These are phyloP conservation scores for Hylodesmum podocarpum DNA, from an alignment of 306 rosid species.

Conservation along the genomic window DNA sequence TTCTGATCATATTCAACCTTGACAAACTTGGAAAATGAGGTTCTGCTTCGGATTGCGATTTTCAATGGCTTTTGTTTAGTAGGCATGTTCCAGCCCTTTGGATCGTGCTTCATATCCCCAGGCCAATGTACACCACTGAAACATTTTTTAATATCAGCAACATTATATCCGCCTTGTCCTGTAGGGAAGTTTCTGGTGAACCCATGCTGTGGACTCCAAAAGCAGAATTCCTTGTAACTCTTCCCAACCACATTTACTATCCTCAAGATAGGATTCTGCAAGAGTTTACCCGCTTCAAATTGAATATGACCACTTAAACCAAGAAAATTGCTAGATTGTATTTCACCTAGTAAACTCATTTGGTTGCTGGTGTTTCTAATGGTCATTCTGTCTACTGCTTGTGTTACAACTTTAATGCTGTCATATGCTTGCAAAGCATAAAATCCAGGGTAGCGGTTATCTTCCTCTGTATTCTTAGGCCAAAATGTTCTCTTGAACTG, in stretches of 20 bases:
- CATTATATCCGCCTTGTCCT: slow-evolving; percentile 9
- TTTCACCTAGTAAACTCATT: slow-evolving; percentile 9
- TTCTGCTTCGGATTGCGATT: slow-evolving; percentile 60
- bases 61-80: slow-evolving; percentile 40
- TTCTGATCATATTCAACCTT: slow-evolving; percentile 38
- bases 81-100: slow-evolving; percentile 77
- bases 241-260: slow-evolving; percentile 56
- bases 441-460: slow-evolving; percentile 51
- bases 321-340: slow-evolving; percentile 32
- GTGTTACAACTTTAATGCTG: slow-evolving; percentile 44
- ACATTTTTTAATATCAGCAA: slow-evolving; percentile 6
- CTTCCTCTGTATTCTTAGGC: slow-evolving; percentile 40
- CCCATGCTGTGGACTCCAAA: slow-evolving; percentile 48
- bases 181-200: slow-evolving; percentile 24
- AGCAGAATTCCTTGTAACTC: slow-evolving; percentile 50
- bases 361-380: not conserved
- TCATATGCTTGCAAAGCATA: slow-evolving; percentile 70
- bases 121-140: slow-evolving; percentile 64
- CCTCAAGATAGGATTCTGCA: slow-evolving; percentile 37
- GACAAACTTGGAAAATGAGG: slow-evolving; percentile 62
- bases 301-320: slow-evolving; percentile 65
- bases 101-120: slow-evolving; percentile 38
- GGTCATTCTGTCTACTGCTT: slow-evolving; percentile 37
- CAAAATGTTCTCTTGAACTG: slow-evolving; percentile 40
- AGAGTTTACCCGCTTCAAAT: slow-evolving; percentile 43